These are phyloP conservation scores for Nicotiana knightiana DNA, from an alignment of 257 asterid species.

Conservation along the genomic window DNA sequence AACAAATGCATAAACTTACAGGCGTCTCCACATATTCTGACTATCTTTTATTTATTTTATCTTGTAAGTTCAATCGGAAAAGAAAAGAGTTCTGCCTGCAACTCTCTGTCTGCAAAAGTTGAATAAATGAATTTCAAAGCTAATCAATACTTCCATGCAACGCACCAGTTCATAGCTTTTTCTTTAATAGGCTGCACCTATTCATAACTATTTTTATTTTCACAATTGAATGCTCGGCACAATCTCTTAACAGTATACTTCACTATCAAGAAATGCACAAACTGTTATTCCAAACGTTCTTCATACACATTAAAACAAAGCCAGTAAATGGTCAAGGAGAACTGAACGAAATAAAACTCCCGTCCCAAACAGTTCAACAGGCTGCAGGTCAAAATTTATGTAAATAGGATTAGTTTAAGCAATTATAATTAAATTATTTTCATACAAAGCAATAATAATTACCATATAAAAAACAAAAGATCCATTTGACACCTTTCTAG, in stretches of 20 bases:
- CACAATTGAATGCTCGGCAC: not conserved
- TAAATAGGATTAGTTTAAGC: not conserved
- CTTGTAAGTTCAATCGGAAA: not conserved
- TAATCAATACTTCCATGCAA: no score
- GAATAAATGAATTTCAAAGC: no score
- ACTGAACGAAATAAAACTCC: not conserved
- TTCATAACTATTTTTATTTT: not conserved
- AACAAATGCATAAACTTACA: no score
- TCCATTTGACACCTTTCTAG: not conserved
- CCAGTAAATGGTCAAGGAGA: no score
- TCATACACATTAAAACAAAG: not conserved
- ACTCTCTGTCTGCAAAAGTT: not conserved
- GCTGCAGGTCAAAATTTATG: conserved; percentile 29
- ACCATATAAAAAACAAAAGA: not conserved
- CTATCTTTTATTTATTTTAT: not conserved
- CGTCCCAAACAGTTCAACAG: conserved; percentile 41
- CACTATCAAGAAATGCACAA: not conserved
- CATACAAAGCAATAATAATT: not conserved
- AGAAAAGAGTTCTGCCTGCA: not conserved
- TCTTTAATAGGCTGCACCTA: not conserved
- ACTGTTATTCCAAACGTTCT: not conserved
- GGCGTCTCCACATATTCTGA: not conserved
- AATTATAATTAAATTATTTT: not conserved
- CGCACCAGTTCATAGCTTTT: no score
- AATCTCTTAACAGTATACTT: not conserved